Conservation (phyloP, 257 asterid species). For the Nicotiana obtusifolia region DNA sequence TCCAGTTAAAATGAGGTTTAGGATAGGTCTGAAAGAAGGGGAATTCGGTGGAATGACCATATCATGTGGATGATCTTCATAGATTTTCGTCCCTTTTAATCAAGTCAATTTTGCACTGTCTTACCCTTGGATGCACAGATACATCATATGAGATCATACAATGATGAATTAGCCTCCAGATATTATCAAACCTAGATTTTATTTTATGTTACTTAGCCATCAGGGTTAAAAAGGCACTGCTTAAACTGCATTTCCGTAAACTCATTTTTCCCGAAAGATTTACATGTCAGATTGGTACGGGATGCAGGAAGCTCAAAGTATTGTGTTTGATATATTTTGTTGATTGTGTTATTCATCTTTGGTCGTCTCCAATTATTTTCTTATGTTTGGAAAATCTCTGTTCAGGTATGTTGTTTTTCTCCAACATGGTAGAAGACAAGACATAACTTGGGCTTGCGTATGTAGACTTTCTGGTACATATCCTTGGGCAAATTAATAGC, state of each 20-base stretch:
- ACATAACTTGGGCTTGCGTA: conserved; percentile 59
- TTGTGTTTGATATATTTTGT: background rate
- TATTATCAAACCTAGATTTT: too few relatives aligned
- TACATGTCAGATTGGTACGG: background rate
- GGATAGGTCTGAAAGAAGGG: background rate
- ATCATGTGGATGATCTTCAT: background rate
- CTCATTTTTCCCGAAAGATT: background rate
- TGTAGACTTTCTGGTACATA: conserved; percentile 78
- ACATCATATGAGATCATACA: background rate
- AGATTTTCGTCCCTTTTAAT: background rate
- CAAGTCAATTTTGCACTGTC: background rate
- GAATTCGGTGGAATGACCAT: background rate
- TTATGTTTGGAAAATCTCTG: background rate
- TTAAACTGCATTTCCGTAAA: background rate
- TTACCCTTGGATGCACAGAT: background rate
- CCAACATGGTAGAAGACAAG: conserved; percentile 85
- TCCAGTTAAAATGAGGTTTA: background rate
- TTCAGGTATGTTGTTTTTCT: conserved; percentile 67
- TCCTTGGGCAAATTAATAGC: conserved; percentile 82
- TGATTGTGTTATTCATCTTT: background rate
- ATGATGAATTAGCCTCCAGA: too few relatives aligned
- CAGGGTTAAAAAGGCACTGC: background rate
- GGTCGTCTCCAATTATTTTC: background rate
- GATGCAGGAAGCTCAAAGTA: background rate
- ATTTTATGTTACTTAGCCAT: background rate